Percentiles rank a stretch among this genome's conserved stretches.
Evolutionary conservation across 2,329 filamentous ascomycete genomes (phyloP).

Genomic region (Drechslerella stenobrocha): DNA sequence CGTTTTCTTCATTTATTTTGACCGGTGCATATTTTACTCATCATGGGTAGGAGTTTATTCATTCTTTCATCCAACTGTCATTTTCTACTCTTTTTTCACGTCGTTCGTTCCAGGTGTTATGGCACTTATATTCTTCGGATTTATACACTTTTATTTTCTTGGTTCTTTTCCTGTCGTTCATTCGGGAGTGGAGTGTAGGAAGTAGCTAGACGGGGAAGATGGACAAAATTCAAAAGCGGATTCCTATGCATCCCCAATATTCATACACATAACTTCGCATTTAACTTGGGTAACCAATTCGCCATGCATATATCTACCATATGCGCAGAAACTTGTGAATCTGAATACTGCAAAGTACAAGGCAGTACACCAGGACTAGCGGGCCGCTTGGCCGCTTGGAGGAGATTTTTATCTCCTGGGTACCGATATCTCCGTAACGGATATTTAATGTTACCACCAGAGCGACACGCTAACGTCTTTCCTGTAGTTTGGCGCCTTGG

Average conservation of each 20-base stretch:
- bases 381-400: too few relatives aligned
- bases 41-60: slow-evolving; percentile 6
- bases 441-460: too few relatives aligned
- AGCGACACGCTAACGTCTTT: too few relatives aligned
- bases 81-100: neutral
- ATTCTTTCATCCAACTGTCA: neutral
- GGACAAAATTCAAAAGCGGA: neutral
- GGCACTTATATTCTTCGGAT: neutral
- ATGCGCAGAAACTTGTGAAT: too few relatives aligned
- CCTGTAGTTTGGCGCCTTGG: too few relatives aligned
- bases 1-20: neutral
- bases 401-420: too few relatives aligned
- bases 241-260: neutral
- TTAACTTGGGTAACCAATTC: too few relatives aligned
- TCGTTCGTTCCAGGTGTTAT: neutral
- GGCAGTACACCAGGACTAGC: too few relatives aligned
- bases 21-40: neutral
- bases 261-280: too few relatives aligned
- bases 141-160: neutral
- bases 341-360: too few relatives aligned
- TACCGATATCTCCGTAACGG: too few relatives aligned
- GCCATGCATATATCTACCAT: too few relatives aligned
- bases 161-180: neutral
- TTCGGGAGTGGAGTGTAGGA: slow-evolving; percentile 2
- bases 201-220: neutral